Evolutionary conservation across 2,329 filamentous ascomycete genomes (phyloP), one percentile per base, ranked within the genome.

Genomic region (Trichoderma atrobrunneum): DNA sequence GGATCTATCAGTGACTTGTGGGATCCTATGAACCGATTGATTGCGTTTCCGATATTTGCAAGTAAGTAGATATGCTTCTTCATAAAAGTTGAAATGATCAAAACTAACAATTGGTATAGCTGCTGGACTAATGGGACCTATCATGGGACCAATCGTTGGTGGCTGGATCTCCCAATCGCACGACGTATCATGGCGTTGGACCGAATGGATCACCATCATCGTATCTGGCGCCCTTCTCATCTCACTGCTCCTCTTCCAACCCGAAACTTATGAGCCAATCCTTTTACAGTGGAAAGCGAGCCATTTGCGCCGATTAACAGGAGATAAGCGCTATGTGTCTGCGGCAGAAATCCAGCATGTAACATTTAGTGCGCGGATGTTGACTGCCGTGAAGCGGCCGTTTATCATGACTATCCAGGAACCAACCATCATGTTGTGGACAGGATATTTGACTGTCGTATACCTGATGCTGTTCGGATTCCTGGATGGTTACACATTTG

Each of bases 351-450:
- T 62, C 1, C 57, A 54, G 14, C 39, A 70, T 43, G 57, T 70
- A 2, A 21, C 67, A 1, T 62, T 70, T 21, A 18, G 57, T 11
- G 39, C 28, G 0, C 57, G 67, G 2, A 70, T 70, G 67, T n/a
- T 54, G 56, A 54, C 67, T 0, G 67, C 67, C 12, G 57, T 62
- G 4, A 70, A 70, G 39, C 36, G 67, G 21, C 67, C 67, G 1
- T 62, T 70, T 28, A 54, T 62, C 16, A 70, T 70, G 67, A 62
- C 67, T 7, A 54, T 70, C 5, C 67, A 28, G 21, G 67, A 70
- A 6, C 67, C 67, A 3, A 70, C 67, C n/a, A 70, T 70, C 6
- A 54, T 70, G 67, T 4, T 70, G 14, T 70, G 67, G 67, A 70
- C 67, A 0, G 67, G 57, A 18, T 70, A 70, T 11, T 8, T 70